phyloP scores from a whole-genome alignment of 2,329 filamentous ascomycete genomes.

The Monilinia fructigena region DNA sequence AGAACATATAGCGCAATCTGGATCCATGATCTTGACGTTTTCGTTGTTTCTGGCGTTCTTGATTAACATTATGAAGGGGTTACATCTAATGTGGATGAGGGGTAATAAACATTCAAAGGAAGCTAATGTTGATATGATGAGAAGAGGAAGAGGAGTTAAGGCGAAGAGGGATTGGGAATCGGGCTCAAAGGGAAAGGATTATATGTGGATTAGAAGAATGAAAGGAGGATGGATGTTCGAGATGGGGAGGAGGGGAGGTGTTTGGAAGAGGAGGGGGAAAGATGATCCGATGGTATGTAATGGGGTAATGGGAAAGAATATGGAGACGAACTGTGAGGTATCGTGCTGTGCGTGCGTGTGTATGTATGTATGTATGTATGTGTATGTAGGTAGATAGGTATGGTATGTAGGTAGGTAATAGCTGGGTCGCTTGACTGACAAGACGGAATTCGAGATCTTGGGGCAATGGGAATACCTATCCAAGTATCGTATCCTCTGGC shows the following conservation, averaged over 20 bases:
- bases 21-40: slow-evolving; percentile 60
- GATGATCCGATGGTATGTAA: slow-evolving; percentile 10
- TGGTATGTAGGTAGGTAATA: neutral
- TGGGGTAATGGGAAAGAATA: neutral
- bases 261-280: neutral
- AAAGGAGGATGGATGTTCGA: neutral
- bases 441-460: slow-evolving; percentile 10
- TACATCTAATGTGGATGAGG: slow-evolving; percentile 22
- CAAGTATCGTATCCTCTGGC: slow-evolving; percentile 12
- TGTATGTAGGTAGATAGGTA: neutral
- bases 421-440: slow-evolving; percentile 19
- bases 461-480: slow-evolving; percentile 11
- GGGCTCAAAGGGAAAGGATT: slow-evolving; percentile 1
- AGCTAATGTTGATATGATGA: neutral
- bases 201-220: slow-evolving; percentile 2
- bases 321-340: slow-evolving; percentile 5
- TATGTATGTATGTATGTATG: neutral
- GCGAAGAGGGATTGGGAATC: neutral
- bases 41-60: slow-evolving; percentile 42
- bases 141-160: neutral
- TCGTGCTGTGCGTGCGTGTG: neutral
- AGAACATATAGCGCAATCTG: slow-evolving; percentile 66
- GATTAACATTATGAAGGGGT: slow-evolving; percentile 37
- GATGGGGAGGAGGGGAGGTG: neutral
- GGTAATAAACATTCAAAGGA: neutral